These are phyloP conservation scores for Candida pseudocylindracea DNA, from an alignment of 1,139 yeast species.

Conservation along the genomic window DNA sequence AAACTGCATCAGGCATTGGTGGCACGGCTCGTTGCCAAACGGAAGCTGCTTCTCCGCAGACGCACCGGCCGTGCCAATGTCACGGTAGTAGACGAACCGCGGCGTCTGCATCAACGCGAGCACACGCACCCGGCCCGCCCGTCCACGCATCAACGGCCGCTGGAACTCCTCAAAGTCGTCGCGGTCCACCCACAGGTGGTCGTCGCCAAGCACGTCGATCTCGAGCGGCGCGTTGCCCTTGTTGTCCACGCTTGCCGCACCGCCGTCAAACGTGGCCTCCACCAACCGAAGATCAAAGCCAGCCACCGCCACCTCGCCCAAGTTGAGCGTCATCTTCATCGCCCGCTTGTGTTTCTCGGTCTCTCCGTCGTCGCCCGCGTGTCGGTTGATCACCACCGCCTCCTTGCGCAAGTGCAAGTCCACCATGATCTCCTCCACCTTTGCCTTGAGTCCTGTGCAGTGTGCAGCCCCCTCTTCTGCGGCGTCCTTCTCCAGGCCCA, in stretches of 20 bases:
- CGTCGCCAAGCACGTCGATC: conserved; percentile 12
- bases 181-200: conserved; percentile 18
- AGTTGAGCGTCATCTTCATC: conserved; percentile 20
- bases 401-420: conserved; percentile 22
- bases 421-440: conserved; percentile 15
- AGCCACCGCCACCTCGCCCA: conserved; percentile 18
- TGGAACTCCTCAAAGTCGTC: conserved; percentile 20
- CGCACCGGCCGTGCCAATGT: conserved; percentile 11
- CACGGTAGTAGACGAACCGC: conserved; percentile 13
- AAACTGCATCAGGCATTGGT: conserved; percentile 5
- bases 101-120: conserved; percentile 15
- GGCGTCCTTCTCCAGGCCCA: too few relatives aligned
- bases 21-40: conserved; percentile 3
- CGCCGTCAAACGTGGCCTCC: conserved; percentile 11
- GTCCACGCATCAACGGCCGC: conserved; percentile 8
- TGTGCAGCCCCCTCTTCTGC: too few relatives aligned
- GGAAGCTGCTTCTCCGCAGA: conserved; percentile 5
- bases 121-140: conserved; percentile 8
- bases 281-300: conserved; percentile 19
- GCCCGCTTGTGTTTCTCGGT: conserved; percentile 8
- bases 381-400: not conserved
- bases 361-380: too few relatives aligned
- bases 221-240: conserved; percentile 5
- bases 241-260: conserved; percentile 7
- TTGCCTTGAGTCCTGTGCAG: conserved; percentile 19